These are phyloP conservation scores for Linnemannia elongata DNA, from an alignment of 192 early-diverging fungal genomes.

Conservation along the genomic window DNA sequence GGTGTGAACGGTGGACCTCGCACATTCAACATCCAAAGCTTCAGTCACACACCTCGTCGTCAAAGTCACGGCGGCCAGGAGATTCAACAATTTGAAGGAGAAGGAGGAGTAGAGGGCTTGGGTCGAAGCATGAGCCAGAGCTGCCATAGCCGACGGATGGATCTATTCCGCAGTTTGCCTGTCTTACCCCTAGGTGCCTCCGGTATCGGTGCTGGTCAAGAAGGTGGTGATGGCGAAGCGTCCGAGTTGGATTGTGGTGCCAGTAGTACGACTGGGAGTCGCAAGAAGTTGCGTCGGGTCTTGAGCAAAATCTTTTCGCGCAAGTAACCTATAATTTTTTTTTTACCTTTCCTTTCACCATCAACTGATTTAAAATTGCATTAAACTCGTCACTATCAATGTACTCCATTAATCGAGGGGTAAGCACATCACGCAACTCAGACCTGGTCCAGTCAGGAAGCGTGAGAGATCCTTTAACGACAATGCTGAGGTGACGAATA, in stretches of 20 bases:
- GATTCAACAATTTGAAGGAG: neutral
- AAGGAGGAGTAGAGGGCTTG: neutral
- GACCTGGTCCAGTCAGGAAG: neutral
- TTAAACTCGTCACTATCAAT: neutral
- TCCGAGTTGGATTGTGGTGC: neutral
- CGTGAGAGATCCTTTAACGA: neutral
- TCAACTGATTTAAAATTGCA: too few relatives aligned
- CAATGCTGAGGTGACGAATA: neutral
- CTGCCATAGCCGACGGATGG: neutral
- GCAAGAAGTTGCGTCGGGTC: conserved; percentile 27
- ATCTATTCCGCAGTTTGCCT: neutral
- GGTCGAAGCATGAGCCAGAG: neutral
- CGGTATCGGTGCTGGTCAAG: too few relatives aligned
- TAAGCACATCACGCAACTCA: neutral
- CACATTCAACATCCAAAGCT: neutral
- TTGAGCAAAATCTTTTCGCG: conserved; percentile 39
- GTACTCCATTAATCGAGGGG: neutral
- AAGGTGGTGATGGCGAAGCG: neutral
- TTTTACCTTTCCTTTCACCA: too few relatives aligned
- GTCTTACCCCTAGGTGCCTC: neutral
- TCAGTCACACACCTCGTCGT: neutral
- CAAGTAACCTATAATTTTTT: neutral
- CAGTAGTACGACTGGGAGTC: neutral
- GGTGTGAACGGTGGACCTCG: neutral
- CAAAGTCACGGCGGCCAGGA: neutral